Conservation (phyloP, 352 stramenopile species). For the Pythium phragmiticola region DNA sequence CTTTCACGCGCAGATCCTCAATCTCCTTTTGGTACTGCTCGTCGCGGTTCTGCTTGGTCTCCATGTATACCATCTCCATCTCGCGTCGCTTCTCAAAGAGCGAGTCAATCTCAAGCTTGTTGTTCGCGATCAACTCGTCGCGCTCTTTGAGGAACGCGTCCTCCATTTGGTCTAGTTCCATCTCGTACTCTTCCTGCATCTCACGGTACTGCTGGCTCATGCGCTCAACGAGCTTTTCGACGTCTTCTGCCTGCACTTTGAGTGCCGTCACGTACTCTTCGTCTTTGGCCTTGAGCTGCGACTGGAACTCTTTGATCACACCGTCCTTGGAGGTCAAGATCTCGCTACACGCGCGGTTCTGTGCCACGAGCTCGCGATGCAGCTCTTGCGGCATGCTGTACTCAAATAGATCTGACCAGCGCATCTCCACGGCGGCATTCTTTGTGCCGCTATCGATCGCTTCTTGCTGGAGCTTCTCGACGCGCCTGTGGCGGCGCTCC, state of each 20-base stretch:
- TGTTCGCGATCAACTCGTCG: constrained; percentile 85
- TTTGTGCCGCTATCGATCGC: constrained; percentile 86
- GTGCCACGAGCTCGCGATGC: constrained; percentile 84
- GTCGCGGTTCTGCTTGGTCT: constrained; percentile 88
- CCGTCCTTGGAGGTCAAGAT: constrained; percentile 91
- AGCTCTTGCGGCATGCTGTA: constrained; percentile 94
- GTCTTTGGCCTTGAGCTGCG: constrained; percentile 92
- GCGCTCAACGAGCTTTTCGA: constrained; percentile 86
- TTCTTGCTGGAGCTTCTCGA: constrained; percentile 90
- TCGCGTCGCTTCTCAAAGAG: constrained; percentile 91
- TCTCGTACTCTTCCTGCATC: constrained; percentile 93
- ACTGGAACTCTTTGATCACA: constrained; percentile 89
- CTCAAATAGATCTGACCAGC: constrained; percentile 89
- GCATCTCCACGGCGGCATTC: constrained; percentile 94
- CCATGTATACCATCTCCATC: constrained; percentile 94
- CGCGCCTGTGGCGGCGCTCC: constrained; percentile 76
- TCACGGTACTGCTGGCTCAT: constrained; percentile 93
- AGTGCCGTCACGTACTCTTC: constrained; percentile 94
- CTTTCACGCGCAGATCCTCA: constrained; percentile 87
- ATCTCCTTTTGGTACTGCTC: constrained; percentile 91
- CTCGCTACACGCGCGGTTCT: constrained; percentile 84
- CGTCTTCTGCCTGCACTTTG: constrained; percentile 88
- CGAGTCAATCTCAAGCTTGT: constrained; percentile 91
- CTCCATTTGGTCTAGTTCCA: constrained; percentile 92
- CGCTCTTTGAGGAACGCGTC: constrained; percentile 92